These are phyloP conservation scores for Fibroporia radiculosa DNA, from an alignment of 768 basidiomycete species.

Conservation along the genomic window DNA sequence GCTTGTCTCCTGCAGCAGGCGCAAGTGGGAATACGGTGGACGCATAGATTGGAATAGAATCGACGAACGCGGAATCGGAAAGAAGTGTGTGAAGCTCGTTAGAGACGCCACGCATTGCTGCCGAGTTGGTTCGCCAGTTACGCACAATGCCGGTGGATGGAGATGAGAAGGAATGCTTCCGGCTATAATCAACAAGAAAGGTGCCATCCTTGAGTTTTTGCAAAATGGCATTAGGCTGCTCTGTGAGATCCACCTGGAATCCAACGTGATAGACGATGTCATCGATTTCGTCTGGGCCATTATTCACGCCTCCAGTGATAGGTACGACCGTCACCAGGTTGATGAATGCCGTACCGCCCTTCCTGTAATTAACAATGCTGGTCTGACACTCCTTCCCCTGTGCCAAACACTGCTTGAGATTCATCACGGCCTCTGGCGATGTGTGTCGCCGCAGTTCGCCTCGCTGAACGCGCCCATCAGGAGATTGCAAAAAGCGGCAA, in stretches of 20 bases:
- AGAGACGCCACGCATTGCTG: constrained; percentile 34
- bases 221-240: constrained; percentile 79
- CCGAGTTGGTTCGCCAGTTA: constrained; percentile 26
- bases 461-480: constrained; percentile 45
- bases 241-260: constrained; percentile 89
- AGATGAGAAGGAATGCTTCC: constrained; percentile 7
- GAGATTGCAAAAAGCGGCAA: constrained; percentile 86
- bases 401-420: constrained; percentile 56
- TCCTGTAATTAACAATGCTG: constrained; percentile 81
- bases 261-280: constrained; percentile 86
- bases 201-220: constrained; percentile 72
- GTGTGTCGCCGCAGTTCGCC: constrained; percentile 52
- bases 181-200: constrained; percentile 59
- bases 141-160: constrained; percentile 14
- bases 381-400: constrained; percentile 86
- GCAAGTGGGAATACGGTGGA: constrained; percentile 5
- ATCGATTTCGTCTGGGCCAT: constrained; percentile 43
- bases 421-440: constrained; percentile 56
- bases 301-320: constrained; percentile 51
- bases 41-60: constrained; percentile 30
- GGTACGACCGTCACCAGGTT: constrained; percentile 93
- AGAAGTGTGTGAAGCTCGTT: constrained; percentile 45
- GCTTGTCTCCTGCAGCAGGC: constrained; percentile 12
- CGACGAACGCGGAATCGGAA: constrained; percentile 37
- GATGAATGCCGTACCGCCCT: constrained; percentile 78